Conservation (phyloP, 805 yeast species). For the Saccharomycopsis sp. region DNA sequence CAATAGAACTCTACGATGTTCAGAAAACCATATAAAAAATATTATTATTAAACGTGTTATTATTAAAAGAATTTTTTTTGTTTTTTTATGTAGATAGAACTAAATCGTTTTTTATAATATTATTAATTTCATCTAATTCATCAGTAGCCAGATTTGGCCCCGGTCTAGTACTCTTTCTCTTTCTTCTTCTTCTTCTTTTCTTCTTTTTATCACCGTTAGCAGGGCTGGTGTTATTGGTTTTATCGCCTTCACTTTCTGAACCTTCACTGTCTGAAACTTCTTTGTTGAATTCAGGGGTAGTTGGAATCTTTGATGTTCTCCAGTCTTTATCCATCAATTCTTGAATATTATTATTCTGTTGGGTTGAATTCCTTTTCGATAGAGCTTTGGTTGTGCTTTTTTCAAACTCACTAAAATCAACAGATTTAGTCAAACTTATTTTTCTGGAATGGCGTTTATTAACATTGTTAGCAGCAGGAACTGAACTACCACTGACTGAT, state of each 20-base stretch:
- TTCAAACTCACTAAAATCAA: slow-evolving; percentile 20
- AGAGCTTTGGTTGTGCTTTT: slow-evolving; percentile 2
- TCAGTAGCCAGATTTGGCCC: slow-evolving; percentile 6
- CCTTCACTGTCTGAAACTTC: not conserved
- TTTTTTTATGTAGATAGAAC: slow-evolving; percentile 1
- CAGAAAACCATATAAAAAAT: no score
- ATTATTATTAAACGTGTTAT: no score
- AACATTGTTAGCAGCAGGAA: no score
- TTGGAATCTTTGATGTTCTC: not conserved
- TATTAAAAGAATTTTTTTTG: not conserved
- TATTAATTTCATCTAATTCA: slow-evolving; percentile 17
- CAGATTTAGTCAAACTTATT: slow-evolving; percentile 10
- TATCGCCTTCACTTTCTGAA: slow-evolving; percentile 1
- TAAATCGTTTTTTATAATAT: slow-evolving; percentile 11
- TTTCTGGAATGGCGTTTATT: slow-evolving; percentile 14
- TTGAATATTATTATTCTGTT: not conserved
- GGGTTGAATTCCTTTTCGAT: slow-evolving; percentile 3
- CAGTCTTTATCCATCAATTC: slow-evolving; percentile 7
- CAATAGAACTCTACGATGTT: slow-evolving; percentile 35
- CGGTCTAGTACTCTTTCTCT: slow-evolving; percentile 12
- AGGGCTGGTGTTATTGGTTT: no score
- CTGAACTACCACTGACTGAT: slow-evolving; percentile 9
- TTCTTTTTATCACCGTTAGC: not conserved
- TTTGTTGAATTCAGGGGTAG: not conserved
- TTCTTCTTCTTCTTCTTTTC: slow-evolving; percentile 3